Evolutionary conservation across 768 basidiomycete species (phyloP), one percentile per base, ranked within the genome.

Genomic region (Agrocybe pediades): DNA sequence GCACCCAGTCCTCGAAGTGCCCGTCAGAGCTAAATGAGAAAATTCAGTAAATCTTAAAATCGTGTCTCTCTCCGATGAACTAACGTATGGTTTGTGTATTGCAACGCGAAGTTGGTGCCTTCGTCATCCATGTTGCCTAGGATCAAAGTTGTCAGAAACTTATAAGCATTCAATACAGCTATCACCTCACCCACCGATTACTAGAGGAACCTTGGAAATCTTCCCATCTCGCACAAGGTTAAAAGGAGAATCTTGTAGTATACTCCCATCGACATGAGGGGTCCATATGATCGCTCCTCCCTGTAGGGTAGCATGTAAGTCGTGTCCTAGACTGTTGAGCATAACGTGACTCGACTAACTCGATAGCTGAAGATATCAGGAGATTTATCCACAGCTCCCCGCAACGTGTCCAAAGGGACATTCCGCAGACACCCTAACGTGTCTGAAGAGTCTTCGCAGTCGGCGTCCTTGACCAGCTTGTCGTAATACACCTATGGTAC

Each of bases 91-190:
- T 81, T 80, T 29, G 71, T 51, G 1, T 67, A 74, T 2, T 72
- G 65, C n/a, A 80, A 57, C 5, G 78, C 70, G 58, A 81, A 81
- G 0, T 76, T 13, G 0, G 80, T 79, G 17, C 59, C 59, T 42
- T 60, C 59, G 39, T 84, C 83, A 41, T 83, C 79, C 54, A 72
- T 73, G 58, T 82, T 72, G 20, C 78, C 79, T 73, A 21, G n/a
- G n/a, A n/a, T n/a, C n/a, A n/a, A n/a, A n/a, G n/a, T n/a, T n/a
- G n/a, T n/a, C n/a, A n/a, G n/a, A n/a, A n/a, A n/a, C n/a, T n/a
- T n/a, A n/a, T n/a, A n/a, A n/a, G n/a, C n/a, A n/a, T n/a, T n/a
- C 6, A 40, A 20, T 11, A 49, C 29, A 6, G 24, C 16, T 23
- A 26, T 33, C 15, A 16, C 20, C 13, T 25, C 4, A 9, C 47